Evolutionary conservation across 192 early-diverging fungal species (phyloP).

Genomic region (Coemansia sp.): DNA sequence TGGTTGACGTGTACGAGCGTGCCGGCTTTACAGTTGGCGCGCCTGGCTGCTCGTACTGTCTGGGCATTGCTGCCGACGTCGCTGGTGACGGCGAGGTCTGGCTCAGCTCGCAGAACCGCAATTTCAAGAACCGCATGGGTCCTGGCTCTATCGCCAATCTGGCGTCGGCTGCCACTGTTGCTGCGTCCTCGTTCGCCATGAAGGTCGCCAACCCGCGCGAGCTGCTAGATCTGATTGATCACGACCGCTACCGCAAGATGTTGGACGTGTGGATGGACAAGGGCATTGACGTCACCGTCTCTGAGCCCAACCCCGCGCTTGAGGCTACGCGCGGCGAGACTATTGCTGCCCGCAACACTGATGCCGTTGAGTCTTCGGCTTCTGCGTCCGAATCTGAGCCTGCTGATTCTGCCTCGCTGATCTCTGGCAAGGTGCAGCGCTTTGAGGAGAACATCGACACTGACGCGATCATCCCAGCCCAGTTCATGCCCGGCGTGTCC

Average conservation of each 20-base stretch:
- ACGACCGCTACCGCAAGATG: constrained; percentile 61
- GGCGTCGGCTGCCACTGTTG: constrained; percentile 75
- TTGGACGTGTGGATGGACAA: constrained; percentile 69
- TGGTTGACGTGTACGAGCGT: constrained; percentile 72
- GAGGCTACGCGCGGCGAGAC: constrained; percentile 46
- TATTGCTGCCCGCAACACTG: constrained; percentile 49
- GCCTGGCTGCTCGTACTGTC: constrained; percentile 80
- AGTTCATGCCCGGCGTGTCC: constrained; percentile 70
- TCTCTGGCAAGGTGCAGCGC: constrained; percentile 67
- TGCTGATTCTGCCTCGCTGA: constrained; percentile 43
- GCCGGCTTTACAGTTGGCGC: constrained; percentile 74
- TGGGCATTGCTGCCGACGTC: constrained; percentile 74
- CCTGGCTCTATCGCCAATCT: constrained; percentile 78
- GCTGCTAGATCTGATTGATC: constrained; percentile 67
- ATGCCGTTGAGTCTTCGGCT: constrained; percentile 9
- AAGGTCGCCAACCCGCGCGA: constrained; percentile 66
- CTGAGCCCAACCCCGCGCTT: constrained; percentile 64
- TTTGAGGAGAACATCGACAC: constrained; percentile 79
- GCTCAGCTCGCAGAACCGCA: constrained; percentile 82
- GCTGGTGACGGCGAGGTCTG: constrained; percentile 79
- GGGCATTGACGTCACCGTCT: constrained; percentile 58
- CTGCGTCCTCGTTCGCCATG: constrained; percentile 77
- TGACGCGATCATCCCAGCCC: constrained; percentile 77
- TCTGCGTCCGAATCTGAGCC: constrained; percentile 14
- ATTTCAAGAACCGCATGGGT: constrained; percentile 85